phyloP scores from a whole-genome alignment of 2,329 filamentous ascomycete species.

The Blastomyces gilchristii region DNA sequence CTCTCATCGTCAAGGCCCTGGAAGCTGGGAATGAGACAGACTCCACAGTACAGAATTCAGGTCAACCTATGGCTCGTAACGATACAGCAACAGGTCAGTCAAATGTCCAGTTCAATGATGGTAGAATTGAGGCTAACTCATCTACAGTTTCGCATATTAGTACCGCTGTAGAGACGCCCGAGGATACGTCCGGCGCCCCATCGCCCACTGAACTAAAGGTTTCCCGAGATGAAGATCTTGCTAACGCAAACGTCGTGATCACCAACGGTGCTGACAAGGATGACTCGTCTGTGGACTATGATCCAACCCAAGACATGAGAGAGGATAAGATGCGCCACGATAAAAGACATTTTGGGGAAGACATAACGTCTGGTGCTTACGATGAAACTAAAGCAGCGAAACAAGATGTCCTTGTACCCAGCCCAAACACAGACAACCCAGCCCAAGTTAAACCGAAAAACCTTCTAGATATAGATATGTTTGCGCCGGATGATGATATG shows the following conservation, averaged over 20 bases:
- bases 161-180: conserved; percentile 40
- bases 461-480: conserved; percentile 54
- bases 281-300: conserved; percentile 81
- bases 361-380: conserved; percentile 46
- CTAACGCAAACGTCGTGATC: conserved; percentile 41
- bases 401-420: conserved; percentile 43
- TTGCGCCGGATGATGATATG: conserved; percentile 56
- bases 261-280: conserved; percentile 47
- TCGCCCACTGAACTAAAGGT: conserved; percentile 54
- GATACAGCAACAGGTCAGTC: conserved; percentile 32
- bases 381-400: conserved; percentile 47
- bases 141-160: conserved; percentile 27
- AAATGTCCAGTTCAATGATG: background rate
- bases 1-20: conserved; percentile 65
- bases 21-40: conserved; percentile 51
- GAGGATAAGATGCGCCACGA: conserved; percentile 67
- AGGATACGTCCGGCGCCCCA: conserved; percentile 38
- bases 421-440: conserved; percentile 28
- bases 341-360: conserved; percentile 50
- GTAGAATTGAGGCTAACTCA: conserved; percentile 17
- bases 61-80: conserved; percentile 36
- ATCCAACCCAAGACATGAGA: conserved; percentile 78
- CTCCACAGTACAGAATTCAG: conserved; percentile 39
- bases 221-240: conserved; percentile 56
- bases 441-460: conserved; percentile 39